Evolutionary conservation across 495 filamentous ascomycete species (phyloP).

Genomic region (Annulohypoxylon maeteangense): DNA sequence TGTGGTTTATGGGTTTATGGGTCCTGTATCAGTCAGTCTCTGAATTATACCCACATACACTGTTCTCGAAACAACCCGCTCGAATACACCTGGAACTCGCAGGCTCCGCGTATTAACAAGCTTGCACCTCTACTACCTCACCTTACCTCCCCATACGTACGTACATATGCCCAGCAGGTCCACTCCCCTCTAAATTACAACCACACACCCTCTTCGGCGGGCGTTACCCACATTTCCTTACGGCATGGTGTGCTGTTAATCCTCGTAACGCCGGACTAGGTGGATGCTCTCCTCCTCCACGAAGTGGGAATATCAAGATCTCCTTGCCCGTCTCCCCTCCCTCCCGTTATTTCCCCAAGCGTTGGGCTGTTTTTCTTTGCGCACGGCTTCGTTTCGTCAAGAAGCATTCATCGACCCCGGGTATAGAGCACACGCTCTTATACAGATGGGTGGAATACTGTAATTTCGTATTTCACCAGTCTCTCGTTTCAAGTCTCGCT

Average conservation of each 20-base stretch:
- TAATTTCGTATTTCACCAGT: constrained; percentile 42
- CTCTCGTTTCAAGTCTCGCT: constrained; percentile 40
- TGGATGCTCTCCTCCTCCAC: constrained; percentile 24
- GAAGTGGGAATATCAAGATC: constrained; percentile 41
- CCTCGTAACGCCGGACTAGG: constrained; percentile 31
- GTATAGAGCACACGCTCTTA: constrained; percentile 34
- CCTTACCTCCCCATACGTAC: constrained; percentile 19
- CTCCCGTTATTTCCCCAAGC: constrained; percentile 37
- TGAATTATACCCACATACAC: constrained; percentile 13
- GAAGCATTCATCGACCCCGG: constrained; percentile 8
- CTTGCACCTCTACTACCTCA: constrained; percentile 8
- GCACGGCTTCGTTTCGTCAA: constrained; percentile 39
- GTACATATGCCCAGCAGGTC: constrained; percentile 18
- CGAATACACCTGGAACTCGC: constrained; percentile 28
- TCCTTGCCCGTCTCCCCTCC: constrained; percentile 19
- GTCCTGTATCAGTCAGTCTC: constrained; percentile 33
- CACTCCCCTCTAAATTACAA: constrained; percentile 41
- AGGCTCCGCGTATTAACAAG: constrained; percentile 21
- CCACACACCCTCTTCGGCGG: constrained; percentile 39
- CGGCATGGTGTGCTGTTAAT: constrained; percentile 39
- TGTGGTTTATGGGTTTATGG: constrained; percentile 32
- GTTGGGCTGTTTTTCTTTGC: constrained; percentile 20
- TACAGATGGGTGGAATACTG: constrained; percentile 38
- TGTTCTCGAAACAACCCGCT: constrained; percentile 42
- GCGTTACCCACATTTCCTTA: constrained; percentile 26